Evolutionary conservation across 257 asterid species (phyloP).

Genomic region (Verbena officinalis): DNA sequence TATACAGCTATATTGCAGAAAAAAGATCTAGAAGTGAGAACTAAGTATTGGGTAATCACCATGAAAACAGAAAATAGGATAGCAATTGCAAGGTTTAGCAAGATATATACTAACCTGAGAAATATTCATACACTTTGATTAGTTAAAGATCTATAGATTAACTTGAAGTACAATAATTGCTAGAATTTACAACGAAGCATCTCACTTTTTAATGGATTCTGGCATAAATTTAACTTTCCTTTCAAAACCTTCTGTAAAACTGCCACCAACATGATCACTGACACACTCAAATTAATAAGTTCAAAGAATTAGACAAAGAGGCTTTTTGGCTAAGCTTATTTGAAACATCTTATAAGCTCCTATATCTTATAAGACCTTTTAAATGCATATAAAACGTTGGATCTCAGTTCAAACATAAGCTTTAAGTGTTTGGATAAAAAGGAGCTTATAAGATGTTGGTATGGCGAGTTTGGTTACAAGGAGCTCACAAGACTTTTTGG

Average conservation of each 20-base stretch:
- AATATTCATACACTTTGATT: not conserved
- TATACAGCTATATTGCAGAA: constrained; percentile 59
- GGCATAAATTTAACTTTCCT: not conserved
- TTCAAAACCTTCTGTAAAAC: not conserved
- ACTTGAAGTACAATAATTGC: no score
- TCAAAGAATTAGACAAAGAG: no score
- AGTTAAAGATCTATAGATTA: no score
- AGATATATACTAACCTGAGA: not conserved
- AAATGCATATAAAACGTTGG: no score
- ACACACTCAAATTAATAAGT: not conserved
- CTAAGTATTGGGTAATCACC: not conserved
- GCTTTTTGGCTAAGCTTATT: no score
- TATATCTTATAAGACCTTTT: no score
- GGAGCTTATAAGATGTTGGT: no score
- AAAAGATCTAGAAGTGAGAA: constrained; percentile 16
- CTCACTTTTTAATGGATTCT: not conserved
- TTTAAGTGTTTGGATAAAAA: no score
- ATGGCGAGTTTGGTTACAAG: no score
- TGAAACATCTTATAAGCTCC: no score
- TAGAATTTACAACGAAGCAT: not conserved
- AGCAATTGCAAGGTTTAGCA: not conserved
- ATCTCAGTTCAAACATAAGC: no score
- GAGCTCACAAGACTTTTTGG: no score
- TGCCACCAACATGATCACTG: not conserved
- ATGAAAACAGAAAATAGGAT: not conserved